Percentiles rank a stretch among this genome's conserved stretches.
Evolutionary conservation across 257 asterid species (phyloP).

Genomic region (Asclepias syriaca): DNA sequence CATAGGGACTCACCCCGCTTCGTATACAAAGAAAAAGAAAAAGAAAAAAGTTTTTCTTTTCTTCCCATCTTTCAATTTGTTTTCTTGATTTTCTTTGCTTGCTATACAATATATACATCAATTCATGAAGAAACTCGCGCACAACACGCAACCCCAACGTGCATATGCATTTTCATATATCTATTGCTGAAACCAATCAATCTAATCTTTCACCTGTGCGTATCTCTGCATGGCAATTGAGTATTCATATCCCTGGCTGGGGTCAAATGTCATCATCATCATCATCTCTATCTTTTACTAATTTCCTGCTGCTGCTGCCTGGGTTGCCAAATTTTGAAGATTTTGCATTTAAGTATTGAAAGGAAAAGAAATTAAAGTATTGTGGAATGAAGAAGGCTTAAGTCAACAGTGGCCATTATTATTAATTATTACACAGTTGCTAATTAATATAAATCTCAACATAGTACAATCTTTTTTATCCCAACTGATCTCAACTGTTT

Average conservation of each 20-base stretch:
- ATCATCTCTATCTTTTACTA: no score
- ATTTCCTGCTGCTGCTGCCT: not conserved
- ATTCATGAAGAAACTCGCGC: constrained; percentile 18
- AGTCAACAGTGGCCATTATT: not conserved
- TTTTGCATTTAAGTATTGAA: not conserved
- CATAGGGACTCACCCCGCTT: constrained; percentile 17
- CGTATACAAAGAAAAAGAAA: not conserved
- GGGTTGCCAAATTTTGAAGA: not conserved
- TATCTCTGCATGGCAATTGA: constrained; percentile 1
- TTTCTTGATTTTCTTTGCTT: not conserved
- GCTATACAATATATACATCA: not conserved
- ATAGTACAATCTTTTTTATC: no score
- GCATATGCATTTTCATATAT: not conserved
- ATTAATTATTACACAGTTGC: no score
- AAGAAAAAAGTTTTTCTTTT: not conserved
- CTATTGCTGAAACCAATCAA: constrained; percentile 7
- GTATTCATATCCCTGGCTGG: constrained; percentile 2
- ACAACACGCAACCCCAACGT: constrained; percentile 27
- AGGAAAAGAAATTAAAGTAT: no score
- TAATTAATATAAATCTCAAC: not conserved
- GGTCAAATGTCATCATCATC: constrained; percentile 14
- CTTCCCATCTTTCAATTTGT: not conserved
- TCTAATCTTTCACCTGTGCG: not conserved
- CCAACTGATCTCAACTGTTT: no score
- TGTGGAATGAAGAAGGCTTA: not conserved